phyloP scores from a whole-genome alignment of 2,329 filamentous ascomycete species.

The Colletotrichum siamense region DNA sequence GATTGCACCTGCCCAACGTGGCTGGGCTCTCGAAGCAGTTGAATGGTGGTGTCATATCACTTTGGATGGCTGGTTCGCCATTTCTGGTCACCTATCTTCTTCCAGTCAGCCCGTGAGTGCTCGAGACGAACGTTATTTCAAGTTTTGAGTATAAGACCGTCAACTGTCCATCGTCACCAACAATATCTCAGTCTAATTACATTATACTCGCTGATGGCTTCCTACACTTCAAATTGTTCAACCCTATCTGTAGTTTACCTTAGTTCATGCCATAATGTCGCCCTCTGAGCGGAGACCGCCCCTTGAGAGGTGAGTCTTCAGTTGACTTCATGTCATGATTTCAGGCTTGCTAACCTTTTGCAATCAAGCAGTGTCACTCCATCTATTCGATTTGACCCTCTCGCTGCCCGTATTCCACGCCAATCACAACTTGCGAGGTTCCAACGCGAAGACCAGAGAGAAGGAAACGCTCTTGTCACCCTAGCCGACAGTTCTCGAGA shows the following conservation, averaged over 20 bases:
- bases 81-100: neutral
- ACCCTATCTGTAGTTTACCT: neutral
- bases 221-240: neutral
- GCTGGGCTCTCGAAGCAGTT: neutral
- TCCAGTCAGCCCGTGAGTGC: neutral
- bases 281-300: neutral
- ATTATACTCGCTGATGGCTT: neutral
- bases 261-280: neutral
- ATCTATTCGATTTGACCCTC: neutral
- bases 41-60: neutral
- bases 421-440: constrained; percentile 2
- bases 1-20: neutral
- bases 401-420: neutral
- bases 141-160: neutral
- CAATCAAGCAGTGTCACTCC: neutral
- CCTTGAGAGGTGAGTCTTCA: neutral
- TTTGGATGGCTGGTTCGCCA: neutral
- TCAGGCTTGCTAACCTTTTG: neutral
- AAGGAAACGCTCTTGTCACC: neutral
- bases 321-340: neutral
- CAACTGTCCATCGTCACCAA: neutral
- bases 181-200: neutral
- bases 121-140: neutral
- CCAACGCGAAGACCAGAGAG: neutral
- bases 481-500: neutral